phyloP scores from a whole-genome alignment of 176 grass and related monocot species.

The Bonia amplexicaulis region DNA sequence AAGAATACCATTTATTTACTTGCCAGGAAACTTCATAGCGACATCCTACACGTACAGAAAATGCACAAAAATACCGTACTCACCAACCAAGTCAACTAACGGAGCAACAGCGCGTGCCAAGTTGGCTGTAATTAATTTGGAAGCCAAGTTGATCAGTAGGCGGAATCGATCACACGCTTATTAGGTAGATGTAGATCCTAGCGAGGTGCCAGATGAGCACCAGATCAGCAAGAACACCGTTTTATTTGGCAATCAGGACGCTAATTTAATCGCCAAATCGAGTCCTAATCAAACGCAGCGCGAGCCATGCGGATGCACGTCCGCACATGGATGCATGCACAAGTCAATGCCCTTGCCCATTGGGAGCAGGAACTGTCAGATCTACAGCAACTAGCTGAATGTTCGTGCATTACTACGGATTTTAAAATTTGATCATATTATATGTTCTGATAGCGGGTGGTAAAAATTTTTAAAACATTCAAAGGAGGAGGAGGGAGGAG shows the following conservation, averaged over 20 bases:
- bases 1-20: conserved; percentile 22
- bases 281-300: background rate
- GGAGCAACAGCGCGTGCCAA: conserved; percentile 21
- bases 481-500: no score
- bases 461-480: no score
- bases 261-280: background rate
- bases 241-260: background rate
- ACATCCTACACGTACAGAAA: conserved; percentile 3
- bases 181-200: background rate
- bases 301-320: conserved; percentile 24
- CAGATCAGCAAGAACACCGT: conserved; percentile 2
- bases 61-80: background rate
- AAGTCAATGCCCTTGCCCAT: conserved; percentile 34
- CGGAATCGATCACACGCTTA: background rate
- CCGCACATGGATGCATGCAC: conserved; percentile 6
- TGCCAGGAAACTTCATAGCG: conserved; percentile 24
- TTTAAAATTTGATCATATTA: no score
- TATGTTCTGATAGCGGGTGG: no score
- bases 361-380: conserved; percentile 18
- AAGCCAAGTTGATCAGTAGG: background rate
- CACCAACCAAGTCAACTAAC: conserved; percentile 9
- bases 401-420: no score
- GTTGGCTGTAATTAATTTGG: conserved; percentile 5
- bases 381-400: no score
- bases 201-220: conserved; percentile 9